A percentile compares a stretch with the other conserved stretches of the same genome.
Conservation (phyloP, 2,329 filamentous ascomycete genomes). For the Hymenoscyphus fraxineus region DNA sequence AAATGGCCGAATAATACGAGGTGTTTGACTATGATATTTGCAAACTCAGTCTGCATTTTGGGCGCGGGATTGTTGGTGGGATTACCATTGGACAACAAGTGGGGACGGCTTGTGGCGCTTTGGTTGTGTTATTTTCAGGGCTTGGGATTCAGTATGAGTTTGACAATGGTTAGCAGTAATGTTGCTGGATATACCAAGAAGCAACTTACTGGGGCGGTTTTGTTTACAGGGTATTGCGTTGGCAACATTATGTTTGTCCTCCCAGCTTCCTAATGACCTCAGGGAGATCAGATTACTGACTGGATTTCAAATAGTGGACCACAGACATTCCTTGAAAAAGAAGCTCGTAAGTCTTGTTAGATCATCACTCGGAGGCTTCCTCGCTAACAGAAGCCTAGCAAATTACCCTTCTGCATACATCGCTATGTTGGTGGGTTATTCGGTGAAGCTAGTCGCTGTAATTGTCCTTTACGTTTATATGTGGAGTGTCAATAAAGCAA, state of each 20-base stretch:
- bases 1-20: slow-evolving; percentile 47
- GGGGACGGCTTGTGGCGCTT: slow-evolving; percentile 53
- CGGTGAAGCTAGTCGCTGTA: slow-evolving; percentile 48
- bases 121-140: slow-evolving; percentile 56
- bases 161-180: slow-evolving; percentile 52
- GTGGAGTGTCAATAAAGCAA: slow-evolving; percentile 49
- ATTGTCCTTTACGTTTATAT: slow-evolving; percentile 52
- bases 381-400: slow-evolving; percentile 29
- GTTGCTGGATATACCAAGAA: slow-evolving; percentile 54
- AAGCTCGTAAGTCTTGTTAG: slow-evolving; percentile 27
- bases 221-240: slow-evolving; percentile 52
- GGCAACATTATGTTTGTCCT: slow-evolving; percentile 45
- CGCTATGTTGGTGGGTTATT: slow-evolving; percentile 52
- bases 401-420: slow-evolving; percentile 33
- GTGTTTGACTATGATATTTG: slow-evolving; percentile 53
- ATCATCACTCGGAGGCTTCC: background rate
- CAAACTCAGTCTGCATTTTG: slow-evolving; percentile 52
- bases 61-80: slow-evolving; percentile 50
- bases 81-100: slow-evolving; percentile 48
- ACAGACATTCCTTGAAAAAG: slow-evolving; percentile 30
- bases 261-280: no score
- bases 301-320: slow-evolving; percentile 31
- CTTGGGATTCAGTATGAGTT: slow-evolving; percentile 49
- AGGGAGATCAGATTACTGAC: no score
- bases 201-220: slow-evolving; percentile 46